Percentiles rank a stretch among this genome's conserved stretches.
Evolutionary conservation across 1,284 basidiomycete species (phyloP).

Genomic region (Cutaneotrichosporon arboriforme): DNA sequence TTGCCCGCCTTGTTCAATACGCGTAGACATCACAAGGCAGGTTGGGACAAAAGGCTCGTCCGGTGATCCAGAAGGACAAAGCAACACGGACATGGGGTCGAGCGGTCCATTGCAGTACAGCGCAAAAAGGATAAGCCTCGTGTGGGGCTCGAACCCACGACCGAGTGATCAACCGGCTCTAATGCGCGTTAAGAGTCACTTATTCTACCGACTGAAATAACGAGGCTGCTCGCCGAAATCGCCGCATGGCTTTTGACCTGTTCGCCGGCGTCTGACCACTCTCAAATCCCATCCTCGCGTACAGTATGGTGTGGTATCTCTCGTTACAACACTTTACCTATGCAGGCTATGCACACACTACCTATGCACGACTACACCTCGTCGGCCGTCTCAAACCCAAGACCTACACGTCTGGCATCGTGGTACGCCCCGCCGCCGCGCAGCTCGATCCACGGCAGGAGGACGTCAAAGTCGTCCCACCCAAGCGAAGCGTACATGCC

Average conservation of each 20-base stretch:
- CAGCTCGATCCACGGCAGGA: constrained; percentile 40
- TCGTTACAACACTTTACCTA: no score
- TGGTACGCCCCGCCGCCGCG: constrained; percentile 28
- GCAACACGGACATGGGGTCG: no score
- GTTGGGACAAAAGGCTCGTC: no score
- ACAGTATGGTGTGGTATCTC: no score
- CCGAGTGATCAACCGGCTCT: background rate
- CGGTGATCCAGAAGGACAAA: no score
- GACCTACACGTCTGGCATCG: constrained; percentile 26
- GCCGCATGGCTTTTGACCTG: background rate
- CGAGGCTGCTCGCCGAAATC: background rate
- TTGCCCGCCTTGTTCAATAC: no score
- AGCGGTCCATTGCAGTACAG: no score
- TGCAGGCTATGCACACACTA: no score
- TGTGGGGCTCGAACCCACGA: constrained; percentile 6
- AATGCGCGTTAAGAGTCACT: background rate
- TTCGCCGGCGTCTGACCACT: no score
- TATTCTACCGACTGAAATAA: background rate
- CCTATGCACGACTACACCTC: constrained; percentile 3
- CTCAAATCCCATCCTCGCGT: no score
- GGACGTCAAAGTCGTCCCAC: constrained; percentile 39
- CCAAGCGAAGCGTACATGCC: constrained; percentile 44
- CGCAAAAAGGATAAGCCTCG: background rate
- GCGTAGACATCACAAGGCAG: no score
- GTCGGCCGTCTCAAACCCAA: constrained; percentile 28